Conservation (phyloP, 768 basidiomycete species). For the Lentinus brumalis region DNA sequence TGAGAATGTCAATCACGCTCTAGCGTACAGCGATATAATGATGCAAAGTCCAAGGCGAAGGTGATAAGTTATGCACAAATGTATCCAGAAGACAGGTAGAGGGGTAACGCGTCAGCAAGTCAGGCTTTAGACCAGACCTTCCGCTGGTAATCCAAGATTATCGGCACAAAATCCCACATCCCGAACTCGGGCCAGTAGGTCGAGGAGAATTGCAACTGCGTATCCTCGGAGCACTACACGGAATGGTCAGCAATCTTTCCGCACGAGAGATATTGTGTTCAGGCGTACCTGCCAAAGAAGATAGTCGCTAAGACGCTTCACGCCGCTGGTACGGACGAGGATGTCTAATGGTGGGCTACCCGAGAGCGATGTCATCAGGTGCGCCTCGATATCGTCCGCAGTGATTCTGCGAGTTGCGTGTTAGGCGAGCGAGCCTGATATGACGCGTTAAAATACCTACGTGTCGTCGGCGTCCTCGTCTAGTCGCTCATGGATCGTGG, state of each 20-base stretch:
- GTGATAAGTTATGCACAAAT: conserved; percentile 12
- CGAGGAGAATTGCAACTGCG: conserved; percentile 83
- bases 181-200: conserved; percentile 96
- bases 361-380: conserved; percentile 63
- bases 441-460: not conserved
- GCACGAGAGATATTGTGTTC: not conserved
- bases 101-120: not conserved
- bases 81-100: not conserved
- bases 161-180: conserved; percentile 80
- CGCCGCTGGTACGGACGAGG: conserved; percentile 89
- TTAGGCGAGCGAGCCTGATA: not conserved
- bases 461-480: conserved; percentile 21
- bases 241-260: not conserved
- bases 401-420: conserved; percentile 49
- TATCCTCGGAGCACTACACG: conserved; percentile 74
- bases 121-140: conserved; percentile 52
- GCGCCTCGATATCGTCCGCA: conserved; percentile 64
- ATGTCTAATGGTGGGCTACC: conserved; percentile 86
- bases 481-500: conserved; percentile 46
- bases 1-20: too few relatives aligned
- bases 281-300: conserved; percentile 90
- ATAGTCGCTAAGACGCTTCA: conserved; percentile 85
- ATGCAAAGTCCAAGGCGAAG: not conserved
- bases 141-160: conserved; percentile 86
- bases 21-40: not conserved